Evolutionary conservation across 2,329 filamentous ascomycete species (phyloP), one percentile per base, ranked within the genome.

Genomic region (Aspergillus niger): DNA sequence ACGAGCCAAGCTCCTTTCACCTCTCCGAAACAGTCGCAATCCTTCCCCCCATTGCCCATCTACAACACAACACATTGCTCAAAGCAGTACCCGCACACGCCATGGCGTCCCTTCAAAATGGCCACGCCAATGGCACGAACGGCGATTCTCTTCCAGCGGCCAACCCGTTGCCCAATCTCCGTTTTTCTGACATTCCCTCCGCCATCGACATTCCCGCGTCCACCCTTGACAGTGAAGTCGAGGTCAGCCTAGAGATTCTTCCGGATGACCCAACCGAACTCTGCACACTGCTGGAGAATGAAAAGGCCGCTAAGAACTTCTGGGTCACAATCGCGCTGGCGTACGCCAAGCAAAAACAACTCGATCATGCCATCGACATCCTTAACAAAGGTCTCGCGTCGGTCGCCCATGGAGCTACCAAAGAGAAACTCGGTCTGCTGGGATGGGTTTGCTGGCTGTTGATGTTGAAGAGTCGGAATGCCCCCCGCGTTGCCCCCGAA

Each of bases 251-350:
- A 57, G 90, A 93, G 73, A 91, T 94, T 66, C 87, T 97, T 41
- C 86, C 93, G 62, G 95, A 98, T 75, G 95, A 98, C 73, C 91
- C 92, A 20, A 97, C 91, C 50, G 95, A 99, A 80, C 85, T 99
- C 5, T 99, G 95, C 76, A 95, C 91, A 30, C 85, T 99, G 54
- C 87, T 99, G 65, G 94, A 99, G 79, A 96, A 95, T 72, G 96
- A 99, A 77, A 88, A 89, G 71, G 93, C 92, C 15, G 90, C 91
- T 39, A 92, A 94, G 70, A 91, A 89, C 55, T 96, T 96, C 69
- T 99, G 96, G 96, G 94, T 99, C 83, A 94, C 92, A n/a, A 95
- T 98, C 67, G 91, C 96, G 44, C 84, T 98, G 61, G 94, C 94
- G 51, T 99, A 99, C 73, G 94, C 95, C 43, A 99, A 98, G 80